These are phyloP conservation scores for Lagerstroemia fauriei DNA, from an alignment of 441 rosid genomes.

Conservation along the genomic window DNA sequence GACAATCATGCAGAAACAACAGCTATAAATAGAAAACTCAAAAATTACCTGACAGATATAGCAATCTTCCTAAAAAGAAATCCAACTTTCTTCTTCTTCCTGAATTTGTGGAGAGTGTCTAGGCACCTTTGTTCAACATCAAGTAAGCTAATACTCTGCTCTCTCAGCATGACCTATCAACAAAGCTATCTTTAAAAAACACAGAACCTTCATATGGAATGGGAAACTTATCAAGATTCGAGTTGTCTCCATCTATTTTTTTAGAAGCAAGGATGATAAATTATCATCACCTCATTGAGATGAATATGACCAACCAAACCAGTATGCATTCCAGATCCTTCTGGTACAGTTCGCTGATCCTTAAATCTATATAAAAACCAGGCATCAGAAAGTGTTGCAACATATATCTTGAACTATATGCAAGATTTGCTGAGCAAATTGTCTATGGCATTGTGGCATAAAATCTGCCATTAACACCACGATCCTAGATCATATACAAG, in stretches of 20 bases:
- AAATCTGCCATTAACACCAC: not conserved
- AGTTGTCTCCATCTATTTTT: slow-evolving; percentile 11
- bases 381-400: not conserved
- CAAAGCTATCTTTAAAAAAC: slow-evolving; percentile 30
- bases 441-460: not conserved
- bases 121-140: slow-evolving; percentile 68
- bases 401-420: not conserved
- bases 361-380: slow-evolving; percentile 54
- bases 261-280: slow-evolving; percentile 25
- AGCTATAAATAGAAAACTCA: slow-evolving; percentile 14
- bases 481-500: not conserved
- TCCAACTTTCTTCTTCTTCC: slow-evolving; percentile 66
- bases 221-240: slow-evolving; percentile 5
- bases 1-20: not conserved
- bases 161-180: slow-evolving; percentile 61
- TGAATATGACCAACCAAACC: slow-evolving; percentile 82
- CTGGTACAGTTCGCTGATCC: slow-evolving; percentile 44
- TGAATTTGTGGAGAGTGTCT: slow-evolving; percentile 50
- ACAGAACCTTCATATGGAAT: slow-evolving; percentile 6
- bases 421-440: not conserved
- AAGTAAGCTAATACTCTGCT: slow-evolving; percentile 54
- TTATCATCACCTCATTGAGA: slow-evolving; percentile 62
- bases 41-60: slow-evolving; percentile 68
- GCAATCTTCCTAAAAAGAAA: slow-evolving; percentile 46
- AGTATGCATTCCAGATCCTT: slow-evolving; percentile 48